Conservation (phyloP, 768 basidiomycete species). For the Mrakia blollopis region DNA sequence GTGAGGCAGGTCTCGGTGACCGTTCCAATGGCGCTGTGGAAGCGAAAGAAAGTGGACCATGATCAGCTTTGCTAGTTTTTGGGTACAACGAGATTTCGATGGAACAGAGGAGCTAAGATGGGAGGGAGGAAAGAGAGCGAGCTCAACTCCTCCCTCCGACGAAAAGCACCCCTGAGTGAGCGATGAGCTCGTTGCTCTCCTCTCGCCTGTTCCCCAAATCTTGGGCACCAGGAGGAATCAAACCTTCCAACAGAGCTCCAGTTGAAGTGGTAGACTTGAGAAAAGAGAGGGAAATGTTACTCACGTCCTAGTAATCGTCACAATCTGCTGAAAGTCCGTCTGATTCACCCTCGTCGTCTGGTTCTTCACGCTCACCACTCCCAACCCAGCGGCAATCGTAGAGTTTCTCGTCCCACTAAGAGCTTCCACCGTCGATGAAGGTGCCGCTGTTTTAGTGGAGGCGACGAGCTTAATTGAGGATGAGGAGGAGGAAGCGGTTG, state of each 20-base stretch:
- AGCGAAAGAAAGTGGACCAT: background rate
- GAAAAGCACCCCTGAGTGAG: background rate
- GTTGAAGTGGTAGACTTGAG: no score
- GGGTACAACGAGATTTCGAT: background rate
- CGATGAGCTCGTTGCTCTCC: background rate
- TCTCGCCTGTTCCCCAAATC: no score
- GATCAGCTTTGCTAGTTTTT: background rate
- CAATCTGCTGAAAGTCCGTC: background rate
- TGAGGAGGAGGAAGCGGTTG: background rate
- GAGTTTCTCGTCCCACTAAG: conserved; percentile 11
- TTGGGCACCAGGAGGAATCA: no score
- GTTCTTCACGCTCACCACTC: background rate
- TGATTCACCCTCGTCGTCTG: conserved; percentile 1
- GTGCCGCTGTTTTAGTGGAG: background rate
- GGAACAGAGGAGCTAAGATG: background rate
- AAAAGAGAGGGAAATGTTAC: no score
- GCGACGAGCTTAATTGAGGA: background rate
- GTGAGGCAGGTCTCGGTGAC: conserved; percentile 9
- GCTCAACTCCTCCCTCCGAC: background rate
- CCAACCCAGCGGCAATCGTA: background rate
- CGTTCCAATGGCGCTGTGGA: background rate
- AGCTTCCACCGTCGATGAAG: no score
- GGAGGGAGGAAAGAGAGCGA: background rate
- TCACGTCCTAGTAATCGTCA: conserved; percentile 11
- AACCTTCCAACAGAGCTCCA: no score